Percentiles rank a stretch among this genome's conserved stretches.
phyloP scores from a whole-genome alignment of 2,329 filamentous ascomycete genomes.

The Diaporthe batatas region DNA sequence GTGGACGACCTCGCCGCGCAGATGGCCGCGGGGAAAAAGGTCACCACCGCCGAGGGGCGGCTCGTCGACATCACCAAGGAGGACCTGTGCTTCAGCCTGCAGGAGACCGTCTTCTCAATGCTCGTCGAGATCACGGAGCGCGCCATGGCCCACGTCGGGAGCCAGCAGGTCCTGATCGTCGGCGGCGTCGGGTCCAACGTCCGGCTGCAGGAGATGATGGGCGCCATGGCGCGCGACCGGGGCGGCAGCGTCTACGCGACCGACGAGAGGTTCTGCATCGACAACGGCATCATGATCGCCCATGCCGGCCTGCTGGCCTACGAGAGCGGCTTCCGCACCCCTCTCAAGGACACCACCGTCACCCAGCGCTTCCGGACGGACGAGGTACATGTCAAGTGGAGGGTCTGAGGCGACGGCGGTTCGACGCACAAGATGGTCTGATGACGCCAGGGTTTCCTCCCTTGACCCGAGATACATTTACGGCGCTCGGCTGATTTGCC shows the following conservation, averaged over 20 bases:
- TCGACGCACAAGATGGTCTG: background rate
- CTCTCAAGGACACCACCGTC: constrained; percentile 84
- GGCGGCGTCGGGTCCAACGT: constrained; percentile 97
- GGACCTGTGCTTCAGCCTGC: constrained; percentile 93
- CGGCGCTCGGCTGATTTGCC: constrained; percentile 1
- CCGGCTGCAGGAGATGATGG: constrained; percentile 98
- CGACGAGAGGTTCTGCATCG: constrained; percentile 97
- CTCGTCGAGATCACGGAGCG: constrained; percentile 98
- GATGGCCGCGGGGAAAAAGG: constrained; percentile 63
- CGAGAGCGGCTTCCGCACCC: constrained; percentile 82
- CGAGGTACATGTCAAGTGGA: constrained; percentile 84
- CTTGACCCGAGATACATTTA: background rate
- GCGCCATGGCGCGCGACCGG: constrained; percentile 88
- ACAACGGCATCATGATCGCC: constrained; percentile 99
- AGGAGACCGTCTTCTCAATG: constrained; percentile 98
- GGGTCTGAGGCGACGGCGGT: constrained; percentile 61
- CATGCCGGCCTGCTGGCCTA: constrained; percentile 92
- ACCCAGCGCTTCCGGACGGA: constrained; percentile 88
- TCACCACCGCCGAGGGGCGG: constrained; percentile 61
- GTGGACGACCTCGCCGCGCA: constrained; percentile 84
- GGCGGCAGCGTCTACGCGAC: constrained; percentile 94
- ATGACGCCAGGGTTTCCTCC: background rate
- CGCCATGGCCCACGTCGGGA: constrained; percentile 97
- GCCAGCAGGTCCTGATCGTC: constrained; percentile 90
- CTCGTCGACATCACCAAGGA: constrained; percentile 74